These are phyloP conservation scores for Annulohypoxylon nitens DNA, from an alignment of 495 filamentous ascomycete genomes.

Conservation along the genomic window DNA sequence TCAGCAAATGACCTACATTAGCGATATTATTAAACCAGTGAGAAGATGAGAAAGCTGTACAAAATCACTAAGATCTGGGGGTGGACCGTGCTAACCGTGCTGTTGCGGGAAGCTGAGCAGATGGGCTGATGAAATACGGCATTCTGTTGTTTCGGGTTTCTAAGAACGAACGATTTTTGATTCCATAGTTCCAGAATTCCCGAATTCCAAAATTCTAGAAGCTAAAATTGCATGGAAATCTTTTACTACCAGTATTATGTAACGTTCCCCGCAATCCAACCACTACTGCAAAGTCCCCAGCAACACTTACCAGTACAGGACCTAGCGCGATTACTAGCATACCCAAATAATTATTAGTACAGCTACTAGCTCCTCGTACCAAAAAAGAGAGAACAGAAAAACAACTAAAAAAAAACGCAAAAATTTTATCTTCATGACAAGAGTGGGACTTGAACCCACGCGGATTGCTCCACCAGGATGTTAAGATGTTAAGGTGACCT, in stretches of 20 bases:
- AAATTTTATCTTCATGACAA: constrained; percentile 42
- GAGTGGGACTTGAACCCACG: constrained; percentile 62
- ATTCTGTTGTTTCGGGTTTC: background rate
- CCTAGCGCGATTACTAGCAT: background rate
- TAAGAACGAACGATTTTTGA: background rate
- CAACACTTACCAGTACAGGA: background rate
- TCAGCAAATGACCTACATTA: constrained; percentile 6
- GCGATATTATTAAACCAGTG: background rate
- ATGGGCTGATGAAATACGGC: background rate
- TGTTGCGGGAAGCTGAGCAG: background rate
- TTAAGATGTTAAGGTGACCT: constrained; percentile 50
- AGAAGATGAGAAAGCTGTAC: background rate
- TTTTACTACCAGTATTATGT: background rate
- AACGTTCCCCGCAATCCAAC: background rate
- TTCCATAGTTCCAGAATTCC: too few species aligned
- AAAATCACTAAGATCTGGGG: background rate
- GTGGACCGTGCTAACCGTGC: background rate
- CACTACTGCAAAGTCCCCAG: background rate
- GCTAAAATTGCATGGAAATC: background rate
- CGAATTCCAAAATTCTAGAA: too few species aligned
- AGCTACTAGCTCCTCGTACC: background rate
- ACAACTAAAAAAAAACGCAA: constrained; percentile 8
- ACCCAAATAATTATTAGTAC: too few species aligned
- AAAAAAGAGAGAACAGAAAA: constrained; percentile 9
- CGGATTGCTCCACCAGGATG: constrained; percentile 56